Conservation (phyloP, 805 yeast genomes). For the Yarrowia sp. region DNA sequence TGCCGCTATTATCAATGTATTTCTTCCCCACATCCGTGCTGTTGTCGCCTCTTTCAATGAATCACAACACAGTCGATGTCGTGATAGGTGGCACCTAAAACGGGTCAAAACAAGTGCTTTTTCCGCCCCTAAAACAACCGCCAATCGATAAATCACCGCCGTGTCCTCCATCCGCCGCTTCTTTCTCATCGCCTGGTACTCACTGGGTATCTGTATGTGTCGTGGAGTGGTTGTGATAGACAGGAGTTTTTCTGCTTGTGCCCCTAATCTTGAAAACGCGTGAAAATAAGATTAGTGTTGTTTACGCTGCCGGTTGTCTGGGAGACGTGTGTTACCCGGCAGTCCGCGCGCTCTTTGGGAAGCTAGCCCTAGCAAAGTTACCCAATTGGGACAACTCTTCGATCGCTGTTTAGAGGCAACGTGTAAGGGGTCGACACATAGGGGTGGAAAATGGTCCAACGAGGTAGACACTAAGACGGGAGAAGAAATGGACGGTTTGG, state of each 20-base stretch:
- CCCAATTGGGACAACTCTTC: background rate
- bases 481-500: background rate
- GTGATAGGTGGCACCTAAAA: background rate
- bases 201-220: slow-evolving; percentile 39
- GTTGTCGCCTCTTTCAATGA: background rate
- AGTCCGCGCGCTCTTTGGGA: background rate
- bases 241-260: slow-evolving; percentile 36
- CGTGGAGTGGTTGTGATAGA: slow-evolving; percentile 38
- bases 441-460: too few relatives aligned
- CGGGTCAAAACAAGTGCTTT: background rate
- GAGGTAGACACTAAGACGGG: too few relatives aligned
- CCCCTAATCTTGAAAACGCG: slow-evolving; percentile 39
- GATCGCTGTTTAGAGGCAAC: slow-evolving; percentile 33
- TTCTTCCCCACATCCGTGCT: too few relatives aligned
- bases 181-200: slow-evolving; percentile 10
- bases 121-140: background rate
- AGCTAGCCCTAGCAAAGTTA: slow-evolving; percentile 2
- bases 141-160: background rate
- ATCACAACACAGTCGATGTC: slow-evolving; percentile 6
- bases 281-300: slow-evolving; percentile 37
- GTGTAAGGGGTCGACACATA: slow-evolving; percentile 7
- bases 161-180: background rate
- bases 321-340: slow-evolving; percentile 39
- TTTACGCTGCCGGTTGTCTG: slow-evolving; percentile 39
- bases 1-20: too few relatives aligned